Evolutionary conservation across 1,139 yeast genomes (phyloP).

Genomic region (Hansenula sp.): DNA sequence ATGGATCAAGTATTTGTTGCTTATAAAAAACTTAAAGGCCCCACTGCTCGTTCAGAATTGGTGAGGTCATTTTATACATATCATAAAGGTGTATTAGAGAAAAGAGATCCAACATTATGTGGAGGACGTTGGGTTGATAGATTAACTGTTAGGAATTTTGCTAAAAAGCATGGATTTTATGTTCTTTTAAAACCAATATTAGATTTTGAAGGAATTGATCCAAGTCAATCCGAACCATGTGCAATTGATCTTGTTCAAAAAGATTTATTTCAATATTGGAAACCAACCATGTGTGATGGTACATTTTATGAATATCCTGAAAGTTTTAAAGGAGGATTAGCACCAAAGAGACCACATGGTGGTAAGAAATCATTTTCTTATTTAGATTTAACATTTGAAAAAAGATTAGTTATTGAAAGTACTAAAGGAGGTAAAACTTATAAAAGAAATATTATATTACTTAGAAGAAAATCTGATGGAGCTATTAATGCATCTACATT

Average conservation of each 20-base stretch:
- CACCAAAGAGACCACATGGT: conserved; percentile 9
- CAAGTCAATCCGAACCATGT: conserved; percentile 7
- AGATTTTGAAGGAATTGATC: conserved; percentile 10
- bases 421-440: conserved; percentile 5
- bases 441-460: conserved; percentile 1
- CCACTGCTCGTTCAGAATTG: conserved; percentile 2
- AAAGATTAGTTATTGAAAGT: conserved; percentile 3
- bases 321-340: conserved; percentile 15
- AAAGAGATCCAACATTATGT: conserved; percentile 18
- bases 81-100: conserved; percentile 5
- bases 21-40: conserved; percentile 10
- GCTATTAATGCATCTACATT: conserved; percentile 18
- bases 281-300: conserved; percentile 7
- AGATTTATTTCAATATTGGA: conserved; percentile 10
- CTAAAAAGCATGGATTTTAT: conserved; percentile 15
- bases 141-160: conserved; percentile 10
- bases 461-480: conserved; percentile 21
- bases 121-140: conserved; percentile 22
- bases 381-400: conserved; percentile 7
- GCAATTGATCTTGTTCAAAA: conserved; percentile 12
- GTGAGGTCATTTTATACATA: conserved; percentile 12
- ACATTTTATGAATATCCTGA: conserved; percentile 15
- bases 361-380: not conserved
- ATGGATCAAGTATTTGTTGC: conserved; percentile 18
- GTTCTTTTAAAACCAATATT: conserved; percentile 12